These are phyloP conservation scores for Phytophthora litchii DNA, from an alignment of 352 stramenopile species.

Conservation along the genomic window DNA sequence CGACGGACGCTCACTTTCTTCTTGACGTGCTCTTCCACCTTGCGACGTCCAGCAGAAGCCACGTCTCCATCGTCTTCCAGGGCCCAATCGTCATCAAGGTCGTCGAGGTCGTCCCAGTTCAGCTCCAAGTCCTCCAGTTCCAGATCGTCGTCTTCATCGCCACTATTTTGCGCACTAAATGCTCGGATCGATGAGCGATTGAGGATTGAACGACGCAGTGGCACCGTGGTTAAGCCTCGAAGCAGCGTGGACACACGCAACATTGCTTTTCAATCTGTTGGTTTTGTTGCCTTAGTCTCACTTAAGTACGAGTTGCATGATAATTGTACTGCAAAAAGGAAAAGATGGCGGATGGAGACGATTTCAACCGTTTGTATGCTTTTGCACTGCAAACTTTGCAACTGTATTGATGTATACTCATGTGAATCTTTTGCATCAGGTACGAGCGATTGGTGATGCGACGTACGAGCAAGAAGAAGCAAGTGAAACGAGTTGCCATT, in stretches of 20 bases:
- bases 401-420: too few relatives aligned
- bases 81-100: conserved; percentile 33
- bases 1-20: conserved; percentile 85
- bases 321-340: background rate
- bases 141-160: conserved; percentile 45
- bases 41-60: conserved; percentile 37
- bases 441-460: conserved; percentile 45
- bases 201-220: conserved; percentile 39
- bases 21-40: conserved; percentile 85
- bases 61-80: conserved; percentile 35
- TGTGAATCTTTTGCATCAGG: conserved; percentile 17
- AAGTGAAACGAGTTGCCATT: background rate
- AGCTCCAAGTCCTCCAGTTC: conserved; percentile 53
- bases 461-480: conserved; percentile 20
- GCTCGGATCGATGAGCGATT: conserved; percentile 13
- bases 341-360: conserved; percentile 8
- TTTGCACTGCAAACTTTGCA: too few relatives aligned
- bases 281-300: background rate
- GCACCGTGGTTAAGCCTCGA: conserved; percentile 49
- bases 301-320: background rate
- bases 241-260: conserved; percentile 61
- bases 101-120: conserved; percentile 47
- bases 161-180: conserved; percentile 14
- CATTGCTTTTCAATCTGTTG: conserved; percentile 35
- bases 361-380: conserved; percentile 39